A percentile compares a stretch with the other conserved stretches of the same genome.
These are phyloP conservation scores for Isabelozyma gotoi DNA, from an alignment of 805 yeast genomes.

Conservation along the genomic window DNA sequence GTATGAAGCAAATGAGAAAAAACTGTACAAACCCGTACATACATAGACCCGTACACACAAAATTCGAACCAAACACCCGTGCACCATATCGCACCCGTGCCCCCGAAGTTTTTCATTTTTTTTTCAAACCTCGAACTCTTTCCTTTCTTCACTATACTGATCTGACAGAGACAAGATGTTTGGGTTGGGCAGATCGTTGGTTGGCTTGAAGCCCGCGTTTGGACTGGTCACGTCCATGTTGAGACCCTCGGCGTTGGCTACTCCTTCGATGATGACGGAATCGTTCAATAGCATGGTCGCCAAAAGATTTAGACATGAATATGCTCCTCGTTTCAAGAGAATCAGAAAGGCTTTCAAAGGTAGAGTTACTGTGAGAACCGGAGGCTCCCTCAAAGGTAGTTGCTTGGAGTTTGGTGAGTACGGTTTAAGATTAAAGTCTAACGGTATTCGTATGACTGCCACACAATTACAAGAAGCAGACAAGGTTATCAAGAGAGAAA, in stretches of 20 bases:
- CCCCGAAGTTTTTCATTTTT: too few species aligned
- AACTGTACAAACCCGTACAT: too few species aligned
- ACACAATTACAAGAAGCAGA: conserved; percentile 91
- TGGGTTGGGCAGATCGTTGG: conserved; percentile 7
- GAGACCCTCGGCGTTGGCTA: not conserved
- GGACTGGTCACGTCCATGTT: not conserved
- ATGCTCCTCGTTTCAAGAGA: conserved; percentile 72
- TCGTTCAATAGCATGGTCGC: not conserved
- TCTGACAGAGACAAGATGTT: conserved; percentile 3
- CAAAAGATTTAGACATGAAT: conserved; percentile 59
- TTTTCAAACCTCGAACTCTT: not conserved
- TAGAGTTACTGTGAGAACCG: conserved; percentile 88
- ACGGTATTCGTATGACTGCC: conserved; percentile 83
- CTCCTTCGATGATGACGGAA: not conserved
- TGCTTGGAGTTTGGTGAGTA: conserved; percentile 76
- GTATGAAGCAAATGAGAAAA: too few species aligned
- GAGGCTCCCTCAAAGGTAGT: conserved; percentile 91
- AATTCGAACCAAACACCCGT: not conserved
- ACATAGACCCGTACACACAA: too few species aligned
- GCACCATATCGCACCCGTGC: too few species aligned
- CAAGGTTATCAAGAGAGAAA: conserved; percentile 75
- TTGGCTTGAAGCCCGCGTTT: not conserved
- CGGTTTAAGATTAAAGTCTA: conserved; percentile 86
- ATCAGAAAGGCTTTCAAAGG: conserved; percentile 87
- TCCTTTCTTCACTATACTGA: not conserved